phyloP scores from a whole-genome alignment of 257 asterid species.

The Voacanga thouarsii region DNA sequence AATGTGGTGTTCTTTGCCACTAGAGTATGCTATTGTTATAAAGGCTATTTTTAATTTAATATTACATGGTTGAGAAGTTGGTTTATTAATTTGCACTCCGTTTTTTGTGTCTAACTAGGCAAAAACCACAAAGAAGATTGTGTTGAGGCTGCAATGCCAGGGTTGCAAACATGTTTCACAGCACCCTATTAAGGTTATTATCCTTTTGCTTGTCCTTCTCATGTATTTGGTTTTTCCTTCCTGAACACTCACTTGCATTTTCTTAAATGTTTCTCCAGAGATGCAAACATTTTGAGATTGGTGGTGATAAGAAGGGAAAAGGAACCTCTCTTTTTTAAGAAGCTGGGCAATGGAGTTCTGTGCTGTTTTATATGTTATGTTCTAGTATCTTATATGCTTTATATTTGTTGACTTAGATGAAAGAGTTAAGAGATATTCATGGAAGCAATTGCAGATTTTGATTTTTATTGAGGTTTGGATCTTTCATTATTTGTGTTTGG shows the following conservation, averaged over 20 bases:
- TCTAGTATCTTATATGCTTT: not conserved
- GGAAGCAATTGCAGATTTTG: not conserved
- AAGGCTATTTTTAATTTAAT: not conserved
- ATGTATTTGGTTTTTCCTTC: too few species aligned
- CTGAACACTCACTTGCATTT: not conserved
- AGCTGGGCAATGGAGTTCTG: not conserved
- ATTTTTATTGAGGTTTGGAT: not conserved
- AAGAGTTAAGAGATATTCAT: not conserved
- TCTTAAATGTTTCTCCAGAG: conserved; percentile 11
- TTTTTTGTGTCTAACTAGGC: conserved; percentile 29
- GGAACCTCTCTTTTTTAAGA: conserved; percentile 20
- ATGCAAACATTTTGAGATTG: conserved; percentile 27
- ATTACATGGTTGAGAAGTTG: not conserved
- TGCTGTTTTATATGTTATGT: not conserved
- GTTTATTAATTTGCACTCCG: not conserved
- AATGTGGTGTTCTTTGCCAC: not conserved
- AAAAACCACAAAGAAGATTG: conserved; percentile 73
- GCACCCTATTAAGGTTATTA: conserved; percentile 58
- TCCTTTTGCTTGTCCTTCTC: not conserved
- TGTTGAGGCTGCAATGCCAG: conserved; percentile 69
- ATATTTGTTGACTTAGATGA: not conserved
- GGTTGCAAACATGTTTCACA: conserved; percentile 71
- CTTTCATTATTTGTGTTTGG: not conserved
- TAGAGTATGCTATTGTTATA: too few species aligned
- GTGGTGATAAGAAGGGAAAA: conserved; percentile 28